These are phyloP conservation scores for Ogataea dorogensis DNA, from an alignment of 805 yeast species.

Conservation along the genomic window DNA sequence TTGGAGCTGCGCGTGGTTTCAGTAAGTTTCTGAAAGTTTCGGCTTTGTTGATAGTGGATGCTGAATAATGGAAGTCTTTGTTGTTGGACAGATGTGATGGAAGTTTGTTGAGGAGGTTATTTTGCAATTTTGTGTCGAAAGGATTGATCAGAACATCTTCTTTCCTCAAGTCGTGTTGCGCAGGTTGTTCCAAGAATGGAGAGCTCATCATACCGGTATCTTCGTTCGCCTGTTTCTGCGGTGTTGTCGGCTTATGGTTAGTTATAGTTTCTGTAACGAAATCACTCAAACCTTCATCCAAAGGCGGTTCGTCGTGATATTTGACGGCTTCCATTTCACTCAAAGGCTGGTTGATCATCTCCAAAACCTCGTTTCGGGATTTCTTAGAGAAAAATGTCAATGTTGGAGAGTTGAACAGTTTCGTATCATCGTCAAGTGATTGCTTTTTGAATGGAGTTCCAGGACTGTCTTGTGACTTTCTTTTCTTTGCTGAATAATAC, in stretches of 20 bases:
- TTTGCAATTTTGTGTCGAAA: constrained; percentile 41
- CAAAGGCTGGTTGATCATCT: constrained; percentile 67
- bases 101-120: constrained; percentile 38
- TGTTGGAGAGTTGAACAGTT: constrained; percentile 63
- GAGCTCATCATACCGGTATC: constrained; percentile 39
- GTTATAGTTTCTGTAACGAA: constrained; percentile 51
- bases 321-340: constrained; percentile 26
- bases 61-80: constrained; percentile 27
- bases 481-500: constrained; percentile 13
- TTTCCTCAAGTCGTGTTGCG: constrained; percentile 1
- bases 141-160: constrained; percentile 35
- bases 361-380: constrained; percentile 70
- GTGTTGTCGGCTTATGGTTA: constrained; percentile 27
- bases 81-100: constrained; percentile 24
- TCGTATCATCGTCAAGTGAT: constrained; percentile 19
- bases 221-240: constrained; percentile 4
- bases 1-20: constrained; percentile 21
- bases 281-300: constrained; percentile 30
- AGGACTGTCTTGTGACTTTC: constrained; percentile 6
- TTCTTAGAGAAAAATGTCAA: constrained; percentile 72
- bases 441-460: constrained; percentile 9
- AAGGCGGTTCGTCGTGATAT: constrained; percentile 14
- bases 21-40: constrained; percentile 18
- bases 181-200: constrained; percentile 42
- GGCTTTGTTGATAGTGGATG: constrained; percentile 15